Evolutionary conservation across 2,329 filamentous ascomycete genomes (phyloP), one percentile per base, ranked within the genome.

Genomic region (Aspergillus floridensis): DNA sequence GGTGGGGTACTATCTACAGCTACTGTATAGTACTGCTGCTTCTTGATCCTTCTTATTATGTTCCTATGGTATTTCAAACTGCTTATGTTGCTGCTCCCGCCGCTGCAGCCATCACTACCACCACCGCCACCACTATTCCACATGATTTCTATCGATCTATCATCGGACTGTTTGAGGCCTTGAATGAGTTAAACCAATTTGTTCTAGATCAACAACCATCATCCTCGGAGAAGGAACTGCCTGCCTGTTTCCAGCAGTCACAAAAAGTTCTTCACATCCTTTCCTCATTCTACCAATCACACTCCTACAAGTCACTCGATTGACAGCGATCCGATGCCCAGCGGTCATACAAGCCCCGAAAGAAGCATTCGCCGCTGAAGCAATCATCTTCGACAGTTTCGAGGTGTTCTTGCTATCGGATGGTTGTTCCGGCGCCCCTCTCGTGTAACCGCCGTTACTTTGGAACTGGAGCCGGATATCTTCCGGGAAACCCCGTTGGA

Each of bases 401-500:
- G 61, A 60, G 53, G 58, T 48, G 59, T 59, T 63, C 53, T 54
- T 54, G 46, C 51, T 57, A 52, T 58, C 66, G 65, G 70, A 69
- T 67, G 65, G 64, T 63, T 62, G 66, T 64, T 62, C 71, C 69
- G 68, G 61, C 56, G 63, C 60, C 32, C 63, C 63, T 55, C 54
- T 57, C 47, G 70, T 74, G 61, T 66, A 65, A 73, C 70, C 50
- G 26, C 53, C 48, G 22, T 44, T 51, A 51, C 63, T 69, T 68
- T 61, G 65, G 59, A 69, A 68, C 64, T 60, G 59, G 67, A 35
- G 57, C 68, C 63, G 66, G 65, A 68, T 69, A 63, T 67, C 66
- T 70, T 72, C 72, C 68, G 64, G 65, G 51, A 63, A 58, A 61
- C 66, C 66, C 63, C 63, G 68, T 70, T 71, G 66, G 66, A 66